Base-by-base conservation (phyloP, 495 filamentous ascomycete genomes). In the Neurospora discreta region DNA sequence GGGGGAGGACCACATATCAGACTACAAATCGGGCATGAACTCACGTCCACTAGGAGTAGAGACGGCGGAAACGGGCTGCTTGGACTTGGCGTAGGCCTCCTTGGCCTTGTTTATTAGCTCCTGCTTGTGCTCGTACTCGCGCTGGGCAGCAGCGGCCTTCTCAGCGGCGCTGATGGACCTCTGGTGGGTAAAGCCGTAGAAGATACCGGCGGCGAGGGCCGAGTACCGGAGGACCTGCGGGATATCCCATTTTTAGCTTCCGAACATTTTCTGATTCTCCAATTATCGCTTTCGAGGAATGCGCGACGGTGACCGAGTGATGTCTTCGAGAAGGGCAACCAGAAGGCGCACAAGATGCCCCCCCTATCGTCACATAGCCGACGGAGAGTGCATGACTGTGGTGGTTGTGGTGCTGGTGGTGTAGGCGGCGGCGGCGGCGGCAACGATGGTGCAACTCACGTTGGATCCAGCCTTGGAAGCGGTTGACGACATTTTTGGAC, bases 151-250 rank as follows among this genome's bases (percentile, higher is more conserved):
- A 58, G 86, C 84, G 73, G 87, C 80, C 82, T 90, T 91, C 74
- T 92, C 87, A 74, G 85, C 75, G 39, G 91, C 78, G 73, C 83
- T 89, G 78, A 98, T 87, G 52, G 87, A 85, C 69, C 88, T 86
- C 84, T 99, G 96, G 86, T 97, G 93, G 80, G 89, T 92, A 81
- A 97, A 84, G 80, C 95, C 95, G 85, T 98, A 98, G 80, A 96
- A 87, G 78, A 97, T 83, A 82, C 95, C 95, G 77, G 91, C 82
- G 76, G 88, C 90, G 74, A 98, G 91, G 78, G 94, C 94, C 74
- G 92, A 91, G 84, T 93, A 99, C 78, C 95, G 94, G 82, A 98
- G 87, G 81, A 99, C 94, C 96, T 99, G 81, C 71, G 74, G 71
- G 71, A 60, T 65, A 65, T 65, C 52, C 52, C 52, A 65, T 65